Conservation (phyloP, 352 stramenopile genomes). For the Halophytophthora polymorphica region DNA sequence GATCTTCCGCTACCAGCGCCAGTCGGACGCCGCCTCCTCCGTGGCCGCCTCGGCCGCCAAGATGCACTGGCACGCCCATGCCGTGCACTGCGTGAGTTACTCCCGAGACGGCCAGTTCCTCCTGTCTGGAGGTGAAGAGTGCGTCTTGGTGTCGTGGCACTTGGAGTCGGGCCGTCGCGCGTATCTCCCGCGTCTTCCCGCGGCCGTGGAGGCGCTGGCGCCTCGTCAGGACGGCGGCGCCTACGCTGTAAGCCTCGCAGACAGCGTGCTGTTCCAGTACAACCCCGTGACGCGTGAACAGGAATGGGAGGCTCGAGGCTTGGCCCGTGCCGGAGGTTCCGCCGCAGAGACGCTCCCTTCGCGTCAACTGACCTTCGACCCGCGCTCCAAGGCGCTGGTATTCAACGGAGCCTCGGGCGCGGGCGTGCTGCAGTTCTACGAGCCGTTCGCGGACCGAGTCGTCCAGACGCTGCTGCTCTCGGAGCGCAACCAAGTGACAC, state of each 20-base stretch:
- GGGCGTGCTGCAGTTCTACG: slow-evolving; percentile 78
- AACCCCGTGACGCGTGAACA: slow-evolving; percentile 75
- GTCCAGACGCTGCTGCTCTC: slow-evolving; percentile 66
- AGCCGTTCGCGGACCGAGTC: slow-evolving; percentile 77
- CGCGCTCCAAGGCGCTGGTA: slow-evolving; percentile 50
- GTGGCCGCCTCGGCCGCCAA: slow-evolving; percentile 30
- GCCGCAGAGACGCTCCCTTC: slow-evolving; percentile 46
- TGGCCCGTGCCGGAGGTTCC: slow-evolving; percentile 48
- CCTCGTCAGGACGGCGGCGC: slow-evolving; percentile 44
- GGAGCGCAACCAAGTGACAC: slow-evolving; percentile 83
- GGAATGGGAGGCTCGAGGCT: slow-evolving; percentile 66
- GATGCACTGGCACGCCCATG: slow-evolving; percentile 88
- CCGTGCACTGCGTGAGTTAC: slow-evolving; percentile 70
- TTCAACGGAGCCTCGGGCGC: slow-evolving; percentile 62
- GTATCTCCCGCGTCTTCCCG: slow-evolving; percentile 78
- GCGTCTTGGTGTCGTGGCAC: slow-evolving; percentile 86
- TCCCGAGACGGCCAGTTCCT: slow-evolving; percentile 74
- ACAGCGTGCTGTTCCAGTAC: slow-evolving; percentile 81
- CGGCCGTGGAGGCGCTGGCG: slow-evolving; percentile 50
- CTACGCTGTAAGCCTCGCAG: slow-evolving; percentile 63
- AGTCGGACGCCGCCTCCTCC: slow-evolving; percentile 1
- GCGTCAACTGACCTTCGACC: slow-evolving; percentile 58
- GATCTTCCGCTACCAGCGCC: slow-evolving; percentile 52
- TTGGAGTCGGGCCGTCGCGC: slow-evolving; percentile 66
- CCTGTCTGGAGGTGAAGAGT: slow-evolving; percentile 82